These are phyloP conservation scores for Panicum miliaceum DNA, from an alignment of 176 grass and related monocot genomes.

Conservation along the genomic window DNA sequence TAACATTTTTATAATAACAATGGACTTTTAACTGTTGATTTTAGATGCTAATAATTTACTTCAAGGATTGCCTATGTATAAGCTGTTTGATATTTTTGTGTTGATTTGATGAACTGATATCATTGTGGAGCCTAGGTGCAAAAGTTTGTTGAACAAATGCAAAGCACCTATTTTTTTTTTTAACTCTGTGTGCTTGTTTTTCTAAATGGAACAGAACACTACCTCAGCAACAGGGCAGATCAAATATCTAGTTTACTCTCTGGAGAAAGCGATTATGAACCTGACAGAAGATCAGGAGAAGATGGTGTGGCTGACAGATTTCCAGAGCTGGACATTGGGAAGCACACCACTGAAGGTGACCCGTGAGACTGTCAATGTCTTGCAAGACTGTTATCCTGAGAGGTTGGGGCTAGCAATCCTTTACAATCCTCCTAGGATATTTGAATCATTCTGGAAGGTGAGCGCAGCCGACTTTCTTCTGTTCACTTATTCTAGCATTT, in stretches of 20 bases:
- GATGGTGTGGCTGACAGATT: slow-evolving; percentile 88
- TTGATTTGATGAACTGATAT: slow-evolving; percentile 10
- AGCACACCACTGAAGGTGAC: slow-evolving; percentile 69
- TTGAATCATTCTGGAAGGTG: slow-evolving; percentile 89
- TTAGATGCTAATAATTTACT: not conserved
- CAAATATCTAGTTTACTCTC: slow-evolving; percentile 79
- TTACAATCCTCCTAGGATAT: slow-evolving; percentile 86
- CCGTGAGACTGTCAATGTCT: slow-evolving; percentile 66
- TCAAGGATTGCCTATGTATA: slow-evolving; percentile 2
- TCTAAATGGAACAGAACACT: slow-evolving; percentile 61
- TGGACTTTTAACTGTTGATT: slow-evolving; percentile 5
- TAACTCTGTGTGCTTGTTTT: not conserved
- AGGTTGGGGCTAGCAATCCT: slow-evolving; percentile 74
- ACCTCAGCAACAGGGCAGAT: slow-evolving; percentile 65
- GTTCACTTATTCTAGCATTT: slow-evolving; percentile 18
- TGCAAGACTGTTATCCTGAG: slow-evolving; percentile 88
- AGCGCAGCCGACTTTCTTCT: not conserved
- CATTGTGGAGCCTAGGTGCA: slow-evolving; percentile 8
- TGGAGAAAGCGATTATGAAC: slow-evolving; percentile 81
- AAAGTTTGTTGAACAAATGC: not conserved
- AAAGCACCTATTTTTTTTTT: slow-evolving; percentile 2
- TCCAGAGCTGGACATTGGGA: slow-evolving; percentile 69
- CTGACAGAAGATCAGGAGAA: slow-evolving; percentile 65
- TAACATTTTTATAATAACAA: not conserved
- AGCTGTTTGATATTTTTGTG: not conserved